These are phyloP conservation scores for Cyathus striatus DNA, from an alignment of 768 basidiomycete genomes.

Conservation along the genomic window DNA sequence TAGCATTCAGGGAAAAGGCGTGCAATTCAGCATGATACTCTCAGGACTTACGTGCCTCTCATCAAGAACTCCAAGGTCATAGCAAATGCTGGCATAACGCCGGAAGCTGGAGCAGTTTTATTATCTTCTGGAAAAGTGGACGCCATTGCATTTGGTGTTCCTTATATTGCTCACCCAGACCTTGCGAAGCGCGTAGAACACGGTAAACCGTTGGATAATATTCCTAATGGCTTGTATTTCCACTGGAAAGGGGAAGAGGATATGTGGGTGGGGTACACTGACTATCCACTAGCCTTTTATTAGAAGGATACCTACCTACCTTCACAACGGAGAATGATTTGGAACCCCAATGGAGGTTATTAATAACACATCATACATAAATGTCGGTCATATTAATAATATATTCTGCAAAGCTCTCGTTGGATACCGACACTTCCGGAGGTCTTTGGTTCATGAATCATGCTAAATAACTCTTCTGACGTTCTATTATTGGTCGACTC, in stretches of 20 bases:
- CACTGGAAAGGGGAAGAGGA: constrained; percentile 18
- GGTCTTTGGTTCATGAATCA: too few relatives aligned
- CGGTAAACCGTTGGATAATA: constrained; percentile 28
- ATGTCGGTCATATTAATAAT: too few relatives aligned
- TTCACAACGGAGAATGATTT: too few relatives aligned
- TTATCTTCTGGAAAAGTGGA: constrained; percentile 27
- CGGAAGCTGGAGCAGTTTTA: constrained; percentile 31
- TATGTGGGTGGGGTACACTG: constrained; percentile 27
- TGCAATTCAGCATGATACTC: constrained; percentile 32
- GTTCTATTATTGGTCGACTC: too few relatives aligned
- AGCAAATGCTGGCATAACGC: constrained; percentile 29
- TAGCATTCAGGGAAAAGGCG: constrained; percentile 21
- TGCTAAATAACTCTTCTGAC: too few relatives aligned
- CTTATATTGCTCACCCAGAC: constrained; percentile 36
- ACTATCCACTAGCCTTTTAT: constrained; percentile 23
- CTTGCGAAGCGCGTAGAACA: constrained; percentile 28
- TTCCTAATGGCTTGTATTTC: constrained; percentile 19
- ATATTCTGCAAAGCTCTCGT: too few relatives aligned
- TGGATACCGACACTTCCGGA: too few relatives aligned
- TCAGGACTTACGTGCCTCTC: constrained; percentile 27
- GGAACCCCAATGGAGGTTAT: too few relatives aligned
- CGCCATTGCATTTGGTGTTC: constrained; percentile 29
- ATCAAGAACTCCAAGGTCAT: constrained; percentile 32
- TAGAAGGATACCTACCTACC: constrained; percentile 5
- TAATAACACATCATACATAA: too few relatives aligned